Percentiles rank a stretch among this genome's conserved stretches.
Conservation (phyloP, 495 filamentous ascomycete genomes). For the Neurospora sp. region DNA sequence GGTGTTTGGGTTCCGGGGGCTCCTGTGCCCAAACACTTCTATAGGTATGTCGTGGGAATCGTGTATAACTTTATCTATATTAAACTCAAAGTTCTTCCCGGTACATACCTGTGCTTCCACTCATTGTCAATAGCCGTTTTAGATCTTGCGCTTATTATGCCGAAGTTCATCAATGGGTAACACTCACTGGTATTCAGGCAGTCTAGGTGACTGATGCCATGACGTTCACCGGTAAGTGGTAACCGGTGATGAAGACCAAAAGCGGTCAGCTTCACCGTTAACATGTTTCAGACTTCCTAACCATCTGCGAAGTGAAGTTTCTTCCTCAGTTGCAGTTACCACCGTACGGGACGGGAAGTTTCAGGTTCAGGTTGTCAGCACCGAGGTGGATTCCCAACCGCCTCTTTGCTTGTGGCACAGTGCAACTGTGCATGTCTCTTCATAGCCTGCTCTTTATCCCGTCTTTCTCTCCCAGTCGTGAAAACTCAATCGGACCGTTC, state of each 20-base stretch:
- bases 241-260: neutral
- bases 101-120: neutral
- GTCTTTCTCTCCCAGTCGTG: neutral
- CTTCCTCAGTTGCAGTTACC: neutral
- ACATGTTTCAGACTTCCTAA: neutral
- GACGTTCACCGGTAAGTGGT: neutral
- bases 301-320: neutral
- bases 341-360: neutral
- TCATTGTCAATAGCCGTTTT: neutral
- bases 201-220: neutral
- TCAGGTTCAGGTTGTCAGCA: neutral
- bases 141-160: too few species aligned
- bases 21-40: neutral
- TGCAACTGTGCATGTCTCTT: neutral
- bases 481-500: neutral
- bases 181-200: neutral
- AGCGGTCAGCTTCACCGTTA: neutral
- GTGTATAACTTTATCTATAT: neutral
- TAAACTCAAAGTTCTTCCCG: neutral
- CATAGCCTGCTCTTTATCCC: neutral
- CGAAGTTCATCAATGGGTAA: neutral
- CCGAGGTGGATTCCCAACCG: neutral
- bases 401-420: neutral
- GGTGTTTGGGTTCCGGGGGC: neutral
- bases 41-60: neutral